phyloP scores from a whole-genome alignment of 345 rosid genomes.

The Draba incana region DNA sequence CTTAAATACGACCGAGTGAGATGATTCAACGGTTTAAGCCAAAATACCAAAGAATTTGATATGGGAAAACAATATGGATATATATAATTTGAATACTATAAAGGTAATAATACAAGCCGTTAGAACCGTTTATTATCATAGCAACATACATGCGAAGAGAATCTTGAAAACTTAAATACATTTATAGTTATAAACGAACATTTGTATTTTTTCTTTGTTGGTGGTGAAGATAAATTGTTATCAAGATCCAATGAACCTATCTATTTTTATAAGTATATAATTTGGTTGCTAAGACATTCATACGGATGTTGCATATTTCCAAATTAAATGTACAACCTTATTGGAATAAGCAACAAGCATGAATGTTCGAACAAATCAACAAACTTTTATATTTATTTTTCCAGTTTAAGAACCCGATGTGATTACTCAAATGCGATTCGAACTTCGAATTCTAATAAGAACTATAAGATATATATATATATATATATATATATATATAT shows the following conservation, averaged over 20 bases:
- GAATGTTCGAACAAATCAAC: conserved; percentile 21
- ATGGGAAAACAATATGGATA: neutral
- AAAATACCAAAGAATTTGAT: conserved; percentile 10
- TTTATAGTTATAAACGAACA: conserved; percentile 1
- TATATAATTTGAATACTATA: conserved; percentile 10
- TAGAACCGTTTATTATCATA: conserved; percentile 11
- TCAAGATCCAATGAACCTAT: conserved; percentile 44
- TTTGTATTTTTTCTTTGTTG: conserved; percentile 24
- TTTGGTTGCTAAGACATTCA: conserved; percentile 38
- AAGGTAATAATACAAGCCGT: conserved; percentile 25
- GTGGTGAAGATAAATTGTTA: conserved; percentile 31
- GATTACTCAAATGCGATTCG: neutral
- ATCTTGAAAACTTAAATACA: conserved; percentile 16
- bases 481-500: too few relatives aligned
- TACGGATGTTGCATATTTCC: conserved; percentile 40
- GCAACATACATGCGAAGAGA: conserved; percentile 18
- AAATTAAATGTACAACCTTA: conserved; percentile 36
- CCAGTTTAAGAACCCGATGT: neutral
- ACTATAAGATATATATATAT: too few relatives aligned
- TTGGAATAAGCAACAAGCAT: conserved; percentile 38
- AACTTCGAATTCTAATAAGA: too few relatives aligned
- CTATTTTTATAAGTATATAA: conserved; percentile 16
- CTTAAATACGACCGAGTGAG: neutral
- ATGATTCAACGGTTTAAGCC: neutral
- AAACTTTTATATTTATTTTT: neutral